Percentiles rank a stretch among this genome's conserved stretches.
phyloP scores from a whole-genome alignment of 176 grass and related monocot genomes.

The Calamus simplicifolius region DNA sequence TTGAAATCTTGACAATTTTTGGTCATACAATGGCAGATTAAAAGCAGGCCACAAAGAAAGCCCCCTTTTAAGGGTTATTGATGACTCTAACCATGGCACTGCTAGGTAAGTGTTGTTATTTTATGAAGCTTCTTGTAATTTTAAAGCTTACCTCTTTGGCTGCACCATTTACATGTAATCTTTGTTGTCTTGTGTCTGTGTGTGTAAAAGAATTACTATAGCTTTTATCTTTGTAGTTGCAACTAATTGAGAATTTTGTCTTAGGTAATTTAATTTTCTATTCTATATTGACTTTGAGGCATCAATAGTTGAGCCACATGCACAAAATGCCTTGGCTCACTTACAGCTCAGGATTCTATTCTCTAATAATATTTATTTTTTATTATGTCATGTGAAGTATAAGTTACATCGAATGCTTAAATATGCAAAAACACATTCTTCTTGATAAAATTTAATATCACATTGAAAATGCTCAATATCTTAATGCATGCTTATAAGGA shows the following conservation, averaged over 20 bases:
- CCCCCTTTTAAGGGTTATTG: slow-evolving; percentile 37
- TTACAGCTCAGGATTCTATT: slow-evolving; percentile 27
- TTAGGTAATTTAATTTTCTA: slow-evolving; percentile 55
- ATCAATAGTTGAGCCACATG: slow-evolving; percentile 40
- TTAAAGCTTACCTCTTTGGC: background rate
- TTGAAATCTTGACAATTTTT: background rate
- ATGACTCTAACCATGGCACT: slow-evolving; percentile 35
- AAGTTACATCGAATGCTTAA: background rate
- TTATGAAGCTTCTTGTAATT: slow-evolving; percentile 2
- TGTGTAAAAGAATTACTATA: background rate
- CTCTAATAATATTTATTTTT: background rate
- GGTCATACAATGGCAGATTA: slow-evolving; percentile 28
- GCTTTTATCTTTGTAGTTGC: background rate
- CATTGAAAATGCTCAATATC: too few species aligned
- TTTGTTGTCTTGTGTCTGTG: too few species aligned
- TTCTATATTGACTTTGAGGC: slow-evolving; percentile 59
- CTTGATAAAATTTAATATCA: background rate
- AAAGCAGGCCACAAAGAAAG: slow-evolving; percentile 38
- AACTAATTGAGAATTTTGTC: background rate
- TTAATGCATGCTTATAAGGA: too few species aligned
- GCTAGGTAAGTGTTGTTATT: slow-evolving; percentile 26
- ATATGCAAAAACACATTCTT: slow-evolving; percentile 13
- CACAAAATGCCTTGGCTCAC: slow-evolving; percentile 46
- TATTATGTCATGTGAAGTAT: too few species aligned
- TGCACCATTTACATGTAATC: too few species aligned